phyloP scores from a whole-genome alignment of 148 eudicot species.

The Chenopodium album region DNA sequence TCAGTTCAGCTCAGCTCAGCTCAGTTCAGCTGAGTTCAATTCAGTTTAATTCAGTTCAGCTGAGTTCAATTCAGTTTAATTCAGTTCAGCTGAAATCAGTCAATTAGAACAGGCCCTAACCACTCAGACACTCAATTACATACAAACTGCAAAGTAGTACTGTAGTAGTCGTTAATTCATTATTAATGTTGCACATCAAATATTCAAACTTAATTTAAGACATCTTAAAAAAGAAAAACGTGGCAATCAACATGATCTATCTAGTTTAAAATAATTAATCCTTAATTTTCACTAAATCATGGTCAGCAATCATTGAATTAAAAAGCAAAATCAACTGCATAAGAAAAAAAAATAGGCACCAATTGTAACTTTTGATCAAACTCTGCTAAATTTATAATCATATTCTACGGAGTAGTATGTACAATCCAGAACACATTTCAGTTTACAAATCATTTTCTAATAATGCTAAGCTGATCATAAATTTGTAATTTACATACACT shows the following conservation, averaged over 20 bases:
- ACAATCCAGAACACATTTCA: neutral
- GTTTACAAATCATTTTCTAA: neutral
- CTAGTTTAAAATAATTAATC: too few species aligned
- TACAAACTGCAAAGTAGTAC: too few species aligned
- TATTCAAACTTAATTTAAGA: too few species aligned
- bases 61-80: too few species aligned
- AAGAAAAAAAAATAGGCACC: too few species aligned
- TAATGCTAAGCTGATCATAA: slow-evolving; percentile 1
- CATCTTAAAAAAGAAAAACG: neutral
- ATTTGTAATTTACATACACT: neutral
- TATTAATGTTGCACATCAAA: too few species aligned
- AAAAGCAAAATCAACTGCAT: neutral
- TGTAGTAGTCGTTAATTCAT: too few species aligned
- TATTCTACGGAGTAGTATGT: neutral
- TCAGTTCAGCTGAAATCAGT: too few species aligned
- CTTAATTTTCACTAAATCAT: neutral
- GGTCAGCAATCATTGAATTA: neutral
- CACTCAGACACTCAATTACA: neutral
- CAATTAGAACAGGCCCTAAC: too few species aligned
- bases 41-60: too few species aligned
- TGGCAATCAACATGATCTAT: neutral
- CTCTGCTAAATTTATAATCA: neutral
- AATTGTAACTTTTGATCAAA: neutral
- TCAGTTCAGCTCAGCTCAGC: too few species aligned
- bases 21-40: too few species aligned